Base-by-base conservation (phyloP, 306 rosid genomes). In the Lagenaria siceraria region DNA sequence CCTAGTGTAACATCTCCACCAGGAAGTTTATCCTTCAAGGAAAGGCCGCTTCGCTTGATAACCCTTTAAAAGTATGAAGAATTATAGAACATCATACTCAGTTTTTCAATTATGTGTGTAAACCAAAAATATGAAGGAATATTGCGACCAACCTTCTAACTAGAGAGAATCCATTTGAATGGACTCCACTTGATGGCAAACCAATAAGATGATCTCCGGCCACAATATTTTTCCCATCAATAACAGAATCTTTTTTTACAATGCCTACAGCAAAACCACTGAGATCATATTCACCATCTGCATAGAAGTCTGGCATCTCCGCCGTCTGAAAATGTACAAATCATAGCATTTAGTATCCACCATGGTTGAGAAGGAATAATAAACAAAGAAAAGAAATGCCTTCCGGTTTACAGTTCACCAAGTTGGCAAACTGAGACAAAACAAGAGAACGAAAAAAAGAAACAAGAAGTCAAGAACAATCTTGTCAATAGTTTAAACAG, bases 251-350 rank as follows among this genome's bases (percentile, higher is more conserved):
- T 48, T 89, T 88, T 73, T 92, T 88, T 10, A 95, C 97, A 52
- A 84, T 84, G 33, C 97, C 99, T 55, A 95, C 97, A 3, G 96
- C 97, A 86, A 90, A 90, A 61, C 99, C 99, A 72, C 97, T 95
- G 49, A 95, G 97, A 79, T 95, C 97, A 78, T 95, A 92, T 79
- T 95, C 97, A 1, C 97, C 97, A 38, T 90, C 85, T 56, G 89
- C 92, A 35, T 95, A 95, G 54, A 95, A 93, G 75, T 86, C 96
- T 9, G 99, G 99, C 99, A 95, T 95, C 85, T 95, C 99, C 58
- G 97, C 97, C 25, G 97, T 95, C 99, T 92, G 84, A 78, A 85
- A 79, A 78, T 58, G 80, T 38, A 63, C 25, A 78, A 79, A 77
- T 60, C 52, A 82, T 29, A 33, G 24, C 73, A 59, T 56, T 59